Conservation (phyloP, 2,329 filamentous ascomycete species). For the Diplodia seriata region DNA sequence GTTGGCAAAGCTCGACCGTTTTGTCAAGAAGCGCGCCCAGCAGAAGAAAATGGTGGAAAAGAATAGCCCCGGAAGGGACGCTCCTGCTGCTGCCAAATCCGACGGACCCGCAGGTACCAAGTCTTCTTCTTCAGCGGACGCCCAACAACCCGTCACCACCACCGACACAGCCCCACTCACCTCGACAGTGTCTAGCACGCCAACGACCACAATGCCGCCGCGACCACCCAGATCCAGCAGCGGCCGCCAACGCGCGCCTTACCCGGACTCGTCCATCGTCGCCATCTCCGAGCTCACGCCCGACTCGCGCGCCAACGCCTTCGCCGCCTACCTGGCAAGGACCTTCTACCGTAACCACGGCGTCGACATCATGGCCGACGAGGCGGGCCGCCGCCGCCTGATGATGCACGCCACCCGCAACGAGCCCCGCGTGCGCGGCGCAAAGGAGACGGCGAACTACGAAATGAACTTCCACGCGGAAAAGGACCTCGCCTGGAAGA, state of each 20-base stretch:
- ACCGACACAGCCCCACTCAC: background rate
- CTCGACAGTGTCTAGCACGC: background rate
- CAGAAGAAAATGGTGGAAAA: background rate
- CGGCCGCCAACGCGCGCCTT: background rate
- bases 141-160: background rate
- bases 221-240: background rate
- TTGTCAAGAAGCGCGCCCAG: background rate
- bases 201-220: too few relatives aligned
- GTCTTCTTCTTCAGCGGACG: background rate
- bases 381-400: background rate
- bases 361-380: background rate
- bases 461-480: conserved; percentile 10
- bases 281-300: background rate
- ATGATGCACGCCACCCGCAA: background rate
- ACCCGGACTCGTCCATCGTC: background rate
- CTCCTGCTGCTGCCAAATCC: background rate
- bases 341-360: background rate
- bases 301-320: background rate
- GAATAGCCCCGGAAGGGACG: too few relatives aligned
- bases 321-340: background rate
- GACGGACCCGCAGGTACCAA: background rate
- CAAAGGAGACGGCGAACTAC: fast-evolving
- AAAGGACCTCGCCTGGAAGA: background rate
- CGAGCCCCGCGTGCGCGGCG: background rate
- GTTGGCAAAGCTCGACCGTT: background rate